Percentiles rank a stretch among this genome's conserved stretches.
Evolutionary conservation across 2,329 filamentous ascomycete genomes (phyloP).

Genomic region (Bisporella sp.): DNA sequence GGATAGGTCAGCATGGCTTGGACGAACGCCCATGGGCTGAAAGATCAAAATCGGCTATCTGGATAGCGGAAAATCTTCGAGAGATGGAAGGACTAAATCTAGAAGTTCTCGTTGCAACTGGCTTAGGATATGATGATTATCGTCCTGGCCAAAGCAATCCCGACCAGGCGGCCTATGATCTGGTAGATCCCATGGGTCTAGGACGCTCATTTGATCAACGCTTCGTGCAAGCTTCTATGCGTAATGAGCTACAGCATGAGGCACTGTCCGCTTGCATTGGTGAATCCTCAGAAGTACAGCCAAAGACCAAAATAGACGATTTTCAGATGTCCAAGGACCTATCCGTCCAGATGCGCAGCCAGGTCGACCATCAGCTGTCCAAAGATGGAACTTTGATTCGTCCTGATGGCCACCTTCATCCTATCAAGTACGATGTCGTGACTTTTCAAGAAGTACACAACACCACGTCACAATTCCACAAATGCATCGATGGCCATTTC

Average conservation of each 20-base stretch:
- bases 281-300: no score
- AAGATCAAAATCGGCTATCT: slow-evolving; percentile 1
- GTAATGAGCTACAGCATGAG: not conserved
- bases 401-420: not conserved
- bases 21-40: slow-evolving; percentile 8
- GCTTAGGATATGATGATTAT: slow-evolving; percentile 28
- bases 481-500: slow-evolving; percentile 26
- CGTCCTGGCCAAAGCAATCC: slow-evolving; percentile 12
- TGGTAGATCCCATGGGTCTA: slow-evolving; percentile 17
- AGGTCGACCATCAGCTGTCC: not conserved
- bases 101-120: slow-evolving; percentile 22
- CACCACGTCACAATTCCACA: slow-evolving; percentile 23
- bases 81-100: slow-evolving; percentile 20
- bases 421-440: slow-evolving; percentile 21
- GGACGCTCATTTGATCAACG: slow-evolving; percentile 24
- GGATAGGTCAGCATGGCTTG: slow-evolving; percentile 22
- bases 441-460: slow-evolving; percentile 23
- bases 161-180: slow-evolving; percentile 18
- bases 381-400: not conserved
- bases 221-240: slow-evolving; percentile 26
- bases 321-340: no score
- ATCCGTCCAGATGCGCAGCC: not conserved
- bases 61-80: slow-evolving; percentile 24
- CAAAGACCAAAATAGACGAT: no score
- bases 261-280: no score